Conservation (phyloP, 176 grass and related monocot species). For the Oryza officinalis region DNA sequence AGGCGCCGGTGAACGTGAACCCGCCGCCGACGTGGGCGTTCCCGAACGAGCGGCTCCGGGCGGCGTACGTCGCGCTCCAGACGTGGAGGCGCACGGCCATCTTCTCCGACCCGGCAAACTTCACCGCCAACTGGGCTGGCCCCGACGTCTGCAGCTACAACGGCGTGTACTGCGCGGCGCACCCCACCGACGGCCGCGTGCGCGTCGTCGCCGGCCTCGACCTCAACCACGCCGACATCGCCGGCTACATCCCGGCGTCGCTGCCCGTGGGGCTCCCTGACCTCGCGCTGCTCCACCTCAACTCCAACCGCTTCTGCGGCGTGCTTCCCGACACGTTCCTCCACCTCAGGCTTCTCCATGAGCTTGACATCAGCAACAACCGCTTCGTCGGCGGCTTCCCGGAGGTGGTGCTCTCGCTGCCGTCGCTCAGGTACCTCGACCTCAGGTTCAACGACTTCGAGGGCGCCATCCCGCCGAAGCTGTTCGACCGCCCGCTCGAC, state of each 20-base stretch:
- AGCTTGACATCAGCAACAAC: slow-evolving; percentile 82
- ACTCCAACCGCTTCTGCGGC: slow-evolving; percentile 96
- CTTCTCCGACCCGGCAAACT: slow-evolving; percentile 59
- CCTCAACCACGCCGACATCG: slow-evolving; percentile 63
- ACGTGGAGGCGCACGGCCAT: slow-evolving; percentile 57
- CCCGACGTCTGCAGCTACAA: slow-evolving; percentile 57
- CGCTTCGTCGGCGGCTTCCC: slow-evolving; percentile 54
- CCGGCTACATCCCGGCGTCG: slow-evolving; percentile 38
- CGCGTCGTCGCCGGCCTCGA: slow-evolving; percentile 56
- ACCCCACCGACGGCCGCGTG: background rate
- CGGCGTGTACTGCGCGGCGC: slow-evolving; percentile 55
- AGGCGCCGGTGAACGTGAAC: background rate
- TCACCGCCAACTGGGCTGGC: slow-evolving; percentile 61
- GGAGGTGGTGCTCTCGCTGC: slow-evolving; percentile 13
- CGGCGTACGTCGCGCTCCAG: slow-evolving; percentile 51
- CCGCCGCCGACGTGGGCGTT: slow-evolving; percentile 17
- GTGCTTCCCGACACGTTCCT: slow-evolving; percentile 41
- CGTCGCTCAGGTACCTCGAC: slow-evolving; percentile 53
- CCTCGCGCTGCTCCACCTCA: slow-evolving; percentile 86
- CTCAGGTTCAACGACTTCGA: slow-evolving; percentile 63
- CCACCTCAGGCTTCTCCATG: slow-evolving; percentile 52
- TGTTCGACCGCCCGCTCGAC: slow-evolving; percentile 73
- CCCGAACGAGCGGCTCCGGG: slow-evolving; percentile 38
- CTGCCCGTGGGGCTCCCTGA: slow-evolving; percentile 40
- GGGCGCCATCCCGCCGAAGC: slow-evolving; percentile 29